Evolutionary conservation across 2,329 filamentous ascomycete species (phyloP).

Genomic region (Botryosphaeria agaves): DNA sequence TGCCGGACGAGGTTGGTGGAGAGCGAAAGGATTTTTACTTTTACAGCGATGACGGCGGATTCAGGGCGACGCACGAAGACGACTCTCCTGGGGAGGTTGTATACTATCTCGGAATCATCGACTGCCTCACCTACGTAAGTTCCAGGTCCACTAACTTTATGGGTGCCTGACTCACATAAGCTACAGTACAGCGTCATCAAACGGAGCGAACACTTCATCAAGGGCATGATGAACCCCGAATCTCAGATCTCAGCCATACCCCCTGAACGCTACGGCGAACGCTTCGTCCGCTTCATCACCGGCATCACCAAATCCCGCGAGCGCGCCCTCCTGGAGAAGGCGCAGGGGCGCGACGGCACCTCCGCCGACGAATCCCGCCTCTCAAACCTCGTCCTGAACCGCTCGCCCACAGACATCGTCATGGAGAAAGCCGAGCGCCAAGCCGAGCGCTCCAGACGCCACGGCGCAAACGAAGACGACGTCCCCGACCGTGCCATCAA

Average conservation of each 20-base stretch:
- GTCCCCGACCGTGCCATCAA: conserved; percentile 45
- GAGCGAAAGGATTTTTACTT: conserved; percentile 69
- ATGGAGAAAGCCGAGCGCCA: conserved; percentile 44
- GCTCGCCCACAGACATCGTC: conserved; percentile 31
- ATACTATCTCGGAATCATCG: conserved; percentile 96
- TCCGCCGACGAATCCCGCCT: conserved; percentile 19
- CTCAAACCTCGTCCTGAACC: conserved; percentile 18
- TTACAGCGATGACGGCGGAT: conserved; percentile 85
- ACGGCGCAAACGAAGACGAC: conserved; percentile 31
- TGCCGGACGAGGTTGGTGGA: conserved; percentile 70
- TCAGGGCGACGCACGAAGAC: conserved; percentile 83
- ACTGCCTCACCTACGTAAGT: conserved; percentile 90
- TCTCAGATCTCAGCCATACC: conserved; percentile 84
- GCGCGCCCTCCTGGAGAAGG: conserved; percentile 46
- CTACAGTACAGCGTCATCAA: conserved; percentile 79
- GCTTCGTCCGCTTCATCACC: conserved; percentile 84
- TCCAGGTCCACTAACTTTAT: neutral
- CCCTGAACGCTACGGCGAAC: conserved; percentile 78
- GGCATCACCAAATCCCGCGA: conserved; percentile 82
- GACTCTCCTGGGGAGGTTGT: conserved; percentile 74
- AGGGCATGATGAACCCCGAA: conserved; percentile 70
- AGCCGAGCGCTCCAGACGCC: conserved; percentile 38
- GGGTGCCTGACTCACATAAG: neutral
- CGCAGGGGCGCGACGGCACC: conserved; percentile 12
- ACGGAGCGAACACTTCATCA: conserved; percentile 92